Percentiles rank a stretch among this genome's conserved stretches.
These are phyloP conservation scores for Stemphylium lycopersici DNA, from an alignment of 2,329 filamentous ascomycete genomes.

Conservation along the genomic window DNA sequence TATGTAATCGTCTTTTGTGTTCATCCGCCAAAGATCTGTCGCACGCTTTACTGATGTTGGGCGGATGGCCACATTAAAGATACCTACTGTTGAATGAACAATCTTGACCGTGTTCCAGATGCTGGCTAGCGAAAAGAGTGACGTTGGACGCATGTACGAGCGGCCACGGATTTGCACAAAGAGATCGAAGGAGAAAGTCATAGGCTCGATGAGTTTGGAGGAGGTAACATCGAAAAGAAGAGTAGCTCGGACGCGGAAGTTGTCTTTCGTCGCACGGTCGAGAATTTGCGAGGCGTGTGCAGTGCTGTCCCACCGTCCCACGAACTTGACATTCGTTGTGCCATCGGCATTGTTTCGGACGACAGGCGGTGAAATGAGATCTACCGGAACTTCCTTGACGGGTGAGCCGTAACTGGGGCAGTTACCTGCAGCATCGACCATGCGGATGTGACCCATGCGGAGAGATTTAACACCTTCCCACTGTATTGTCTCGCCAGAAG, in stretches of 20 bases:
- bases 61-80: slow-evolving; percentile 85
- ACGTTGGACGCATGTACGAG: slow-evolving; percentile 82
- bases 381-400: slow-evolving; percentile 76
- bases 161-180: slow-evolving; percentile 84
- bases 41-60: slow-evolving; percentile 90
- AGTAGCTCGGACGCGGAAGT: slow-evolving; percentile 86
- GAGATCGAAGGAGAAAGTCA: slow-evolving; percentile 82
- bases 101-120: slow-evolving; percentile 85
- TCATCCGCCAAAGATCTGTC: slow-evolving; percentile 95
- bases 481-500: slow-evolving; percentile 82
- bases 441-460: slow-evolving; percentile 78
- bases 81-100: slow-evolving; percentile 82
- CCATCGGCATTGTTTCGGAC: slow-evolving; percentile 89
- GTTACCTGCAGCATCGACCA: slow-evolving; percentile 85
- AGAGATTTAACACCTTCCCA: slow-evolving; percentile 84
- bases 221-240: slow-evolving; percentile 86
- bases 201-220: slow-evolving; percentile 81
- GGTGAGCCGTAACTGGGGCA: slow-evolving; percentile 76
- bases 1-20: slow-evolving; percentile 91
- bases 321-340: slow-evolving; percentile 81
- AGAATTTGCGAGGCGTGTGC: slow-evolving; percentile 89
- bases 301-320: slow-evolving; percentile 97
- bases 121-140: slow-evolving; percentile 79
- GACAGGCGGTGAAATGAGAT: slow-evolving; percentile 76
- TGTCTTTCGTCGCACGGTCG: slow-evolving; percentile 92